Percentiles rank a stretch among this genome's conserved stretches.
Evolutionary conservation across 306 rosid species (phyloP).

Genomic region (Acacia melanoxylon): DNA sequence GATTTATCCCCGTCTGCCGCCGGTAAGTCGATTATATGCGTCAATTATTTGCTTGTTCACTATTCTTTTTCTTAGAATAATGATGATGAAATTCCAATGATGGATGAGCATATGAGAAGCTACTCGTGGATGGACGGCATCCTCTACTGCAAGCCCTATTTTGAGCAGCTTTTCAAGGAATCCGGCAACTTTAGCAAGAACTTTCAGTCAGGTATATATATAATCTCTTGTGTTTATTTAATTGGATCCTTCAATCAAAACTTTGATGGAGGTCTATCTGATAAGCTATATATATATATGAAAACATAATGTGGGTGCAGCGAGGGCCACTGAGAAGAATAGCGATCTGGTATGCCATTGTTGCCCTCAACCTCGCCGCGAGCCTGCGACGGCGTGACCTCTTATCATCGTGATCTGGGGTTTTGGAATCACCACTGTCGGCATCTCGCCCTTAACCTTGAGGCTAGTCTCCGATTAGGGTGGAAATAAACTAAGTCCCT

Average conservation of each 20-base stretch:
- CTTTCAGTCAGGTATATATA: conserved; percentile 49
- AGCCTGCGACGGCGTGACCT: too few relatives aligned
- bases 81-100: too few relatives aligned
- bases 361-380: too few relatives aligned
- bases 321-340: conserved; percentile 64
- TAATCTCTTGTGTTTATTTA: background rate
- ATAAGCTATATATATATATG: conserved; percentile 11
- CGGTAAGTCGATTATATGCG: too few relatives aligned
- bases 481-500: too few relatives aligned
- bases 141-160: conserved; percentile 87
- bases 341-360: conserved; percentile 52
- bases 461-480: too few relatives aligned
- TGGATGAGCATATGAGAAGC: conserved; percentile 68
- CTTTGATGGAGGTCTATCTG: background rate
- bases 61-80: background rate
- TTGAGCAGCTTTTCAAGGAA: conserved; percentile 98
- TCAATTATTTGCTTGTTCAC: too few relatives aligned
- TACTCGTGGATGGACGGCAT: conserved; percentile 98
- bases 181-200: conserved; percentile 99
- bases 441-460: too few relatives aligned
- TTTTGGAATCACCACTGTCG: too few relatives aligned
- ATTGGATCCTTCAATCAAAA: background rate
- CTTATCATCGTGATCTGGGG: too few relatives aligned
- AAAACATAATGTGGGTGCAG: conserved; percentile 39
- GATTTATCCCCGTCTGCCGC: too few relatives aligned